phyloP scores from a whole-genome alignment of 805 yeast genomes.

The Spathaspora hagerdaliae region DNA sequence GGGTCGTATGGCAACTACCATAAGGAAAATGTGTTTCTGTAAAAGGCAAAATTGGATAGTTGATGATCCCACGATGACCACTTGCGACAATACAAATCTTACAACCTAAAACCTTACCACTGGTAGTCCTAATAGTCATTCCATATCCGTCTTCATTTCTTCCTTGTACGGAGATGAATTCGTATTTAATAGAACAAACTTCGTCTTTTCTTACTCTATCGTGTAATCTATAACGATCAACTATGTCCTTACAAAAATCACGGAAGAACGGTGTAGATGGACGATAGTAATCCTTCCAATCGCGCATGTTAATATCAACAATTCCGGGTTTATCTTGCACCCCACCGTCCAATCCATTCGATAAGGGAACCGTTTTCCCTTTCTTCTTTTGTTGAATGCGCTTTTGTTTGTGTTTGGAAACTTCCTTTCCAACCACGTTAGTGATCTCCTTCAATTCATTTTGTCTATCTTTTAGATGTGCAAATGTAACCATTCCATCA shows the following conservation, averaged over 20 bases:
- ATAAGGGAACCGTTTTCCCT: slow-evolving; percentile 13
- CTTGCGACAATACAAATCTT: slow-evolving; percentile 30
- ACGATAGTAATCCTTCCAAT: slow-evolving; percentile 41
- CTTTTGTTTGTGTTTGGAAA: slow-evolving; percentile 40
- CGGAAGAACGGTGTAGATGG: slow-evolving; percentile 37
- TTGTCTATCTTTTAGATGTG: slow-evolving; percentile 28
- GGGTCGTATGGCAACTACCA: slow-evolving; percentile 35
- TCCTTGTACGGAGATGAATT: slow-evolving; percentile 18
- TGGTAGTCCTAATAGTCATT: slow-evolving; percentile 26
- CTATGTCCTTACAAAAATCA: slow-evolving; percentile 34
- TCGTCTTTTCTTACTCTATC: slow-evolving; percentile 27
- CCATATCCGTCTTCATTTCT: slow-evolving; percentile 23
- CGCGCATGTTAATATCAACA: slow-evolving; percentile 42
- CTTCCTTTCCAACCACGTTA: slow-evolving; percentile 42
- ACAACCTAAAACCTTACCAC: slow-evolving; percentile 30
- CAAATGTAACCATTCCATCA: slow-evolving; percentile 41
- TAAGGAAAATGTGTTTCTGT: slow-evolving; percentile 10
- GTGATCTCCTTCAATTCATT: slow-evolving; percentile 36
- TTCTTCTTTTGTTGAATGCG: slow-evolving; percentile 17
- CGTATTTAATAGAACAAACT: slow-evolving; percentile 29
- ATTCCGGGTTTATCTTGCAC: slow-evolving; percentile 30
- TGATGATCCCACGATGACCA: slow-evolving; percentile 34
- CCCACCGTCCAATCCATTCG: slow-evolving; percentile 6
- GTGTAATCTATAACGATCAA: slow-evolving; percentile 27
- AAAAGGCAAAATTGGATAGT: slow-evolving; percentile 25